phyloP scores from a whole-genome alignment of 2,329 filamentous ascomycete species.

The Proliferodiscus dingleyae region DNA sequence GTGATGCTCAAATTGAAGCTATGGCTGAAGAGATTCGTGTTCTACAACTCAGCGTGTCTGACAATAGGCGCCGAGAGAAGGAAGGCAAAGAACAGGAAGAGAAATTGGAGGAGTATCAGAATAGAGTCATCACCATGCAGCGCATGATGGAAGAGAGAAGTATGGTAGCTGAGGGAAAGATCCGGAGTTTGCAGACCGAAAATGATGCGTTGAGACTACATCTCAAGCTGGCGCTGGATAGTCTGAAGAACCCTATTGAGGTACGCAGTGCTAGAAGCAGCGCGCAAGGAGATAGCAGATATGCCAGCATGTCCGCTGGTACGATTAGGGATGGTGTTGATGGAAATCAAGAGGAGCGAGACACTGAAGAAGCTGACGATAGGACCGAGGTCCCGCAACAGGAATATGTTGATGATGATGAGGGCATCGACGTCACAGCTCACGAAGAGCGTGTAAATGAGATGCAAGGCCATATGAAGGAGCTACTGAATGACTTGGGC shows the following conservation, averaged over 20 bases:
- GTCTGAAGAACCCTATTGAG: slow-evolving; percentile 83
- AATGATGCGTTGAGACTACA: slow-evolving; percentile 87
- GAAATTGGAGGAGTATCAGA: slow-evolving; percentile 90
- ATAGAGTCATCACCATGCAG: slow-evolving; percentile 83
- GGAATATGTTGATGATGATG: slow-evolving; percentile 53
- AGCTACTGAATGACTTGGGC: slow-evolving; percentile 72
- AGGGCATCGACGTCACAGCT: slow-evolving; percentile 48
- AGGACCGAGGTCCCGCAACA: slow-evolving; percentile 25
- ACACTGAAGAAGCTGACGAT: slow-evolving; percentile 10
- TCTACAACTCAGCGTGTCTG: slow-evolving; percentile 71
- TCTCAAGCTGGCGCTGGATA: slow-evolving; percentile 78
- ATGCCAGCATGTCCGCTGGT: slow-evolving; percentile 14
- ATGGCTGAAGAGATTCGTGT: slow-evolving; percentile 93
- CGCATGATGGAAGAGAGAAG: slow-evolving; percentile 92
- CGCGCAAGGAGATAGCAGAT: slow-evolving; percentile 15
- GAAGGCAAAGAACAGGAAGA: slow-evolving; percentile 68
- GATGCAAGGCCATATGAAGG: slow-evolving; percentile 80
- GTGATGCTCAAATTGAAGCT: slow-evolving; percentile 86
- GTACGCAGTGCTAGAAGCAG: slow-evolving; percentile 37
- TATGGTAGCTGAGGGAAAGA: slow-evolving; percentile 89
- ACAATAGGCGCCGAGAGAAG: slow-evolving; percentile 64
- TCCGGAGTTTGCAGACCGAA: slow-evolving; percentile 80
- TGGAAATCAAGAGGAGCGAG: slow-evolving; percentile 28
- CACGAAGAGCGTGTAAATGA: slow-evolving; percentile 53
- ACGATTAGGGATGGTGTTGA: slow-evolving; percentile 22